phyloP scores from a whole-genome alignment of 1,284 basidiomycete species.

The Boletus semigastroideus region DNA sequence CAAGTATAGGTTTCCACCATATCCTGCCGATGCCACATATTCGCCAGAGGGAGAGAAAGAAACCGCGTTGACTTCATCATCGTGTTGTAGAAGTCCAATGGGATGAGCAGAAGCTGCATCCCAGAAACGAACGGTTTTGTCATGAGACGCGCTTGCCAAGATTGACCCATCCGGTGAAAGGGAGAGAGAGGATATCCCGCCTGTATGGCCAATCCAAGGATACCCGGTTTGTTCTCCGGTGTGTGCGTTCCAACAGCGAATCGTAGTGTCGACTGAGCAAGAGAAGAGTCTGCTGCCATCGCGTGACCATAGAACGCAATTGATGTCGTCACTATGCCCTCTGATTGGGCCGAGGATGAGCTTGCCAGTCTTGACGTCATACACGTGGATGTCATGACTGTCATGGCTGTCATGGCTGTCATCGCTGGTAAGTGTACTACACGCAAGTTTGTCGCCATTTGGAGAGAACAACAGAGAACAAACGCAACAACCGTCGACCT shows the following conservation, averaged over 20 bases:
- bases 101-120: neutral
- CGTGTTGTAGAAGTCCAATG: neutral
- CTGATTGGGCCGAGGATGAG: neutral
- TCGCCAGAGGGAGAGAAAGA: no score
- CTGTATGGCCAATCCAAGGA: conserved; percentile 4
- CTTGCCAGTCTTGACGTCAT: neutral
- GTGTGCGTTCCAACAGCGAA: neutral
- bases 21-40: no score
- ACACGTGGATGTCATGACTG: neutral
- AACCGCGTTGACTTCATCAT: neutral
- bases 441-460: conserved; percentile 3
- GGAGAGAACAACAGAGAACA: conserved; percentile 3
- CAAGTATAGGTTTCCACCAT: neutral
- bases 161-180: neutral
- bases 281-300: conserved; percentile 8
- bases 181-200: neutral
- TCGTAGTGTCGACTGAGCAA: neutral
- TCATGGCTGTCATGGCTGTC: no score
- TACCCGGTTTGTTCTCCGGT: neutral
- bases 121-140: conserved; percentile 13
- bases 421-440: neutral
- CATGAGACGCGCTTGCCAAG: neutral
- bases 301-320: conserved; percentile 11
- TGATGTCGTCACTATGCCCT: neutral
- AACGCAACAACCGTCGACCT: accelerated